Percentiles rank a stretch among this genome's conserved stretches.
These are phyloP conservation scores for Xerocomellus amylosporus DNA, from an alignment of 768 basidiomycete species.

Conservation along the genomic window DNA sequence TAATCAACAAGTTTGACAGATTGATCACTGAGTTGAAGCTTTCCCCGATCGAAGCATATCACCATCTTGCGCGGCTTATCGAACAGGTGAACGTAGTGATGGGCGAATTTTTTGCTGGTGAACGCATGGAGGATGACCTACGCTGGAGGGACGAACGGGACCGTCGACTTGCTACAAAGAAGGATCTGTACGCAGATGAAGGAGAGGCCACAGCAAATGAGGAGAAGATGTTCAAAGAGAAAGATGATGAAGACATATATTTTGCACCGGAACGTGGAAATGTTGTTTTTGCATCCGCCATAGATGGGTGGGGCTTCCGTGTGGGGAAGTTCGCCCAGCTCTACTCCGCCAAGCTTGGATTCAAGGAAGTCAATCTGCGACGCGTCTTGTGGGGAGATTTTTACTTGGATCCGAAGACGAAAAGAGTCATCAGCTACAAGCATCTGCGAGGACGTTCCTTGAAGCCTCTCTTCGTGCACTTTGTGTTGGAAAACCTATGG, in stretches of 20 bases:
- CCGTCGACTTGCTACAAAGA: constrained; percentile 71
- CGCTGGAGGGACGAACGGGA: constrained; percentile 94
- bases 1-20: constrained; percentile 96
- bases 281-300: constrained; percentile 92
- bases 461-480: constrained; percentile 96
- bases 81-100: constrained; percentile 98
- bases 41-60: constrained; percentile 87
- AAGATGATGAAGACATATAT: constrained; percentile 96
- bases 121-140: constrained; percentile 95
- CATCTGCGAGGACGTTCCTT: constrained; percentile 82
- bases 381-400: constrained; percentile 96
- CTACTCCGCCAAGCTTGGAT: constrained; percentile 85
- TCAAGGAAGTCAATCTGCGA: constrained; percentile 83
- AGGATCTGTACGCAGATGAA: constrained; percentile 65
- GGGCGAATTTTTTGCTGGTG: constrained; percentile 93
- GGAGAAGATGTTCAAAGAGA: constrained; percentile 78
- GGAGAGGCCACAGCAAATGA: constrained; percentile 59
- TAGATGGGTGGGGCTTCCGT: constrained; percentile 98
- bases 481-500: constrained; percentile 97
- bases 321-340: constrained; percentile 91
- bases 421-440: constrained; percentile 87
- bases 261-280: constrained; percentile 95
- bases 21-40: constrained; percentile 92
- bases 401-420: constrained; percentile 94
- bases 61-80: constrained; percentile 88